Base-by-base conservation (phyloP, 768 basidiomycete species). In the Lyophyllum shimeji region DNA sequence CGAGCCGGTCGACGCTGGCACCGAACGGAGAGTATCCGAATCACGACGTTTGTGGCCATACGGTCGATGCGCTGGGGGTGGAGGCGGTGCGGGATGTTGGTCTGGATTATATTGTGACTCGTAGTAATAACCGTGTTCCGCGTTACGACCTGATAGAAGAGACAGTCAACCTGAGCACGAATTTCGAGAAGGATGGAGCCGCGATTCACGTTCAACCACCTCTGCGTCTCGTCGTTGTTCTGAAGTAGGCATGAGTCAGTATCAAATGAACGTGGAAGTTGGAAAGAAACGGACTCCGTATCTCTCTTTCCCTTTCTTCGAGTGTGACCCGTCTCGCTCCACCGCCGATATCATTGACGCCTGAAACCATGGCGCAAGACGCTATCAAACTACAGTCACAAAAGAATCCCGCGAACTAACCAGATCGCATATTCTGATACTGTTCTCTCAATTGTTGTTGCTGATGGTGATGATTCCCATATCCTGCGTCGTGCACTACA, bases 1-100 rank as follows among this genome's bases (percentile, higher is more conserved):
- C 9, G 81, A 81, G n/a, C 61, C 65, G 31, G 71, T 45, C 9
- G 71, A 70, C 17, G 72, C 71, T 18, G 75, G 74, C 13, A 72
- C 67, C 7, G 76, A 80, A 44, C 86, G 87, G 25, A 90, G 71
- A 0, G 90, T 91, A 59, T 93, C 90, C 0, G 90, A 91, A 55
- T 91, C 89, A 24, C 83, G 81, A 48, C 90, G 83, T 62, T 76
- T 79, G 65, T 92, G 90, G 1, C 68, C 70, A 60, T 78, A 74
- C 60, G 57, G 59, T 59, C 59, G 63, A 56, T 79, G 76, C 17
- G 76, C 77, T 21, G 79, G 73, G 3, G 74, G 69, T 56, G 75
- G 64, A 49, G 73, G 72, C 45, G 72, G 60, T 55, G 69, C 65
- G 60, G 65, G 65, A 59, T 45, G 58, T 21, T 56, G 57, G 15